Conservation (phyloP, 306 rosid species). For the Lagenaria siceraria region DNA sequence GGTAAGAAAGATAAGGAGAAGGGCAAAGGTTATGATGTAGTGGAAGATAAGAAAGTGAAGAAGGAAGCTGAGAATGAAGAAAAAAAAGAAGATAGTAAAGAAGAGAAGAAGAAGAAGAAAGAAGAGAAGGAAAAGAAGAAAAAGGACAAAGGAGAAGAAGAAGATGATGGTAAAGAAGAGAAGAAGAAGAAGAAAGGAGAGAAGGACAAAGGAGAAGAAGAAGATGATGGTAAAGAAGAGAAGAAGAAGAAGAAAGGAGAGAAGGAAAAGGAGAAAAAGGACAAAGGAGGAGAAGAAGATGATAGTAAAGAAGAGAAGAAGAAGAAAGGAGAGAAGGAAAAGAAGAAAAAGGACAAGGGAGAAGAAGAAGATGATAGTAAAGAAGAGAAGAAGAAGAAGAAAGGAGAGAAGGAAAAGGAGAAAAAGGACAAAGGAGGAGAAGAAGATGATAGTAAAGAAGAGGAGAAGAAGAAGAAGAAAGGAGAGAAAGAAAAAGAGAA, state of each 20-base stretch:
- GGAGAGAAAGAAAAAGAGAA: constrained; percentile 15
- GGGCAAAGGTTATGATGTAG: not conserved
- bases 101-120: constrained; percentile 5
- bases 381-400: not conserved
- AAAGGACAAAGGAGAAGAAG: not conserved
- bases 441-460: not conserved
- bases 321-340: not conserved
- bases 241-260: not conserved
- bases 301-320: constrained; percentile 8
- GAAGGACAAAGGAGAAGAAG: not conserved
- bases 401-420: not conserved
- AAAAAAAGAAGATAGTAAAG: not conserved
- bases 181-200: not conserved
- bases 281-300: not conserved
- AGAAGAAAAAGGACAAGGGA: constrained; percentile 17
- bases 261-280: not conserved
- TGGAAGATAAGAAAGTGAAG: constrained; percentile 5
- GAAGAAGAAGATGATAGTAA: not conserved
- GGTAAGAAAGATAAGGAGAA: not conserved
- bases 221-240: not conserved
- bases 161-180: not conserved
- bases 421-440: not conserved
- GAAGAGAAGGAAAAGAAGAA: not conserved
- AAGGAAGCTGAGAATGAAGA: not conserved
- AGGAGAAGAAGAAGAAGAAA: not conserved